These are phyloP conservation scores for Hippophae rhamnoides DNA, from an alignment of 306 rosid genomes.

Conservation along the genomic window DNA sequence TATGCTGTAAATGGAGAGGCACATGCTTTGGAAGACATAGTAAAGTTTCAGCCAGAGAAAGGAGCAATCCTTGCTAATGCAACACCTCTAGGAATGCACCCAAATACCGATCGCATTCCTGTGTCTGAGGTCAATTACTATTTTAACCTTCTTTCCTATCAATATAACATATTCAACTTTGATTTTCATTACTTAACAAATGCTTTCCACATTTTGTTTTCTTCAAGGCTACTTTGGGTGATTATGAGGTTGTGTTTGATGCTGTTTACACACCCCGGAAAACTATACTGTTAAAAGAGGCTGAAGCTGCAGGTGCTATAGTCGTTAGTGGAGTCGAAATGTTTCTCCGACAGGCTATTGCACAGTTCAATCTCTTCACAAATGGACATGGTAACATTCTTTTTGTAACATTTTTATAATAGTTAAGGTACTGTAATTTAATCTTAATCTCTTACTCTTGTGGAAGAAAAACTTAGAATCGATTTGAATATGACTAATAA, in stretches of 20 bases:
- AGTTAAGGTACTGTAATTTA: too few species aligned
- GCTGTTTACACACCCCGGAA: slow-evolving; percentile 35
- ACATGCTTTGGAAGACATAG: slow-evolving; percentile 23
- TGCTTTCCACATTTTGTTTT: not conserved
- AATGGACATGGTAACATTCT: slow-evolving; percentile 15
- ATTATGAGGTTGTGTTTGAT: slow-evolving; percentile 35
- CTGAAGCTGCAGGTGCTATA: slow-evolving; percentile 37
- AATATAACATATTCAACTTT: too few species aligned
- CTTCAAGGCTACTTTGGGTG: slow-evolving; percentile 27
- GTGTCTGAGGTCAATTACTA: slow-evolving; percentile 26
- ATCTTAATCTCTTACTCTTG: too few species aligned
- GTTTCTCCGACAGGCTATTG: slow-evolving; percentile 42
- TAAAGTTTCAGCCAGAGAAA: slow-evolving; percentile 30
- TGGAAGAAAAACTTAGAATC: too few species aligned
- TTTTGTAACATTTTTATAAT: too few species aligned
- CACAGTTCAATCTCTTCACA: slow-evolving; percentile 37
- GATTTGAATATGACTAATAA: too few species aligned
- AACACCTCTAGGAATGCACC: slow-evolving; percentile 46
- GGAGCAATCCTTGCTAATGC: slow-evolving; percentile 49
- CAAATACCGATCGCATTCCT: slow-evolving; percentile 35
- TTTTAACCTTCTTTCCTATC: too few species aligned
- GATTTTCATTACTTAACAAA: too few species aligned
- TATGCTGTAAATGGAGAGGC: slow-evolving; percentile 33
- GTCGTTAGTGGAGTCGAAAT: slow-evolving; percentile 39
- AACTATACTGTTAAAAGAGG: slow-evolving; percentile 36